Percentiles rank a stretch among this genome's conserved stretches.
Evolutionary conservation across 1,139 yeast genomes (phyloP).

Genomic region (Suhomyces bokatorum): DNA sequence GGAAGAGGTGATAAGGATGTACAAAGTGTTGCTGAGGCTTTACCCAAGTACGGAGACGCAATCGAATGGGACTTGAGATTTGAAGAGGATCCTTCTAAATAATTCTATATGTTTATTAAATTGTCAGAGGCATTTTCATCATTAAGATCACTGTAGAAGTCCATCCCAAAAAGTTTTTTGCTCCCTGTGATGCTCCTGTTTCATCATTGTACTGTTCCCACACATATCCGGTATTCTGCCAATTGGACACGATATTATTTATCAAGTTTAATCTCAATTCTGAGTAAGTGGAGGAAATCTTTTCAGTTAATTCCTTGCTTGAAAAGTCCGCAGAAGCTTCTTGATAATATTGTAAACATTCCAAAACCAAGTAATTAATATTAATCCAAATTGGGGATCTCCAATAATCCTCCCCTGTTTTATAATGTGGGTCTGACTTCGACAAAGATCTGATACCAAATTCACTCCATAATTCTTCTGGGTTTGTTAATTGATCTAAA

Average conservation of each 20-base stretch:
- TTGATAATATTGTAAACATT: slow-evolving; percentile 61
- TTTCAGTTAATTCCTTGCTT: slow-evolving; percentile 36
- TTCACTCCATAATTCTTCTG: slow-evolving; percentile 73
- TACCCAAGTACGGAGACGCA: slow-evolving; percentile 84
- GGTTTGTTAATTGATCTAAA: slow-evolving; percentile 61
- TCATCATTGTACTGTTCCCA: slow-evolving; percentile 89
- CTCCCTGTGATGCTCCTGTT: slow-evolving; percentile 77
- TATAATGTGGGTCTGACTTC: slow-evolving; percentile 62
- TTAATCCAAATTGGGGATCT: slow-evolving; percentile 93
- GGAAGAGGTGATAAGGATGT: slow-evolving; percentile 99
- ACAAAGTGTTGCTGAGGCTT: slow-evolving; percentile 91
- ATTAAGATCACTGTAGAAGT: slow-evolving; percentile 77
- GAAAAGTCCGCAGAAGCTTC: slow-evolving; percentile 12
- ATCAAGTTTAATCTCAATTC: slow-evolving; percentile 68
- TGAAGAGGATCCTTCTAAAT: slow-evolving; percentile 53
- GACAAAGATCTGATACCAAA: slow-evolving; percentile 85
- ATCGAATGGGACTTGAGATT: slow-evolving; percentile 97
- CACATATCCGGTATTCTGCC: slow-evolving; percentile 76
- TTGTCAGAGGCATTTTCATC: slow-evolving; percentile 71
- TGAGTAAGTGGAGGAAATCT: slow-evolving; percentile 44
- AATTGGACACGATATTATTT: slow-evolving; percentile 62
- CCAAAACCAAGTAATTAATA: slow-evolving; percentile 80
- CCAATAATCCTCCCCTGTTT: slow-evolving; percentile 91
- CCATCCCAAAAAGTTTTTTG: slow-evolving; percentile 94
- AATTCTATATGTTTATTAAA: slow-evolving; percentile 17